Base-by-base conservation (phyloP, 306 rosid genomes). In the Corylus americana region DNA sequence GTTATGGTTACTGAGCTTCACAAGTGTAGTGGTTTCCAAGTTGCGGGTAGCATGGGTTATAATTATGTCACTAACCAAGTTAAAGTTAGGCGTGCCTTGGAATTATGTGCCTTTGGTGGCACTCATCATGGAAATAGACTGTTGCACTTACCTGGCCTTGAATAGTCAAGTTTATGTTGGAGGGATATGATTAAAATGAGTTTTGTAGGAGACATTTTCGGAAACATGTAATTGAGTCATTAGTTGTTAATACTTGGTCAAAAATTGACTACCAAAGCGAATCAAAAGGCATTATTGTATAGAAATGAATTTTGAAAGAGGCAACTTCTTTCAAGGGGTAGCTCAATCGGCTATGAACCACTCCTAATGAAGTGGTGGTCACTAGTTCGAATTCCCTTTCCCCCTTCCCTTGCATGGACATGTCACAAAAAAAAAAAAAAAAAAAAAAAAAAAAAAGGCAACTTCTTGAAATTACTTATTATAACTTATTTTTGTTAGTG, bases 1-100 rank as follows among this genome's bases (percentile, higher is more conserved):
- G 86, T 49, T 91, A 59, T 76, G 99, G 99, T 77, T 95, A 95
- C 84, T 94, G 85, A 89, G 58, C 27, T 67, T 55, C 74, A 51
- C 11, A 11, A 42, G 51, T 59, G 66, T 29, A 25, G 67, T 61
- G 39, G 25, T 61, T 61, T 59, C 67, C 22, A 35, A 42, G n/a
- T 53, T 42, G 37, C 55, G 51, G 48, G 74, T 80, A 42, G 55
- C 76, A 17, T 61, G 74, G 47, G 12, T n/a, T n/a, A 11, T 42
- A 68, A 67, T 68, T 68, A 10, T 25, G 49, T 67, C 49, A 18
- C 11, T 39, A 35, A 31, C 9, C 13, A 29, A 63, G 13, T 16
- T 25, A 59, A 5, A 1, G 29, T 59, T 61, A 31, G 29, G 67
- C 39, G 11, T 35, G 70, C 51, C 27, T 10, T 42, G 1, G 17